A percentile compares a stretch with the other conserved stretches of the same genome.
These are phyloP conservation scores for Marasmius sp. DNA, from an alignment of 1,284 basidiomycete species.

Conservation along the genomic window DNA sequence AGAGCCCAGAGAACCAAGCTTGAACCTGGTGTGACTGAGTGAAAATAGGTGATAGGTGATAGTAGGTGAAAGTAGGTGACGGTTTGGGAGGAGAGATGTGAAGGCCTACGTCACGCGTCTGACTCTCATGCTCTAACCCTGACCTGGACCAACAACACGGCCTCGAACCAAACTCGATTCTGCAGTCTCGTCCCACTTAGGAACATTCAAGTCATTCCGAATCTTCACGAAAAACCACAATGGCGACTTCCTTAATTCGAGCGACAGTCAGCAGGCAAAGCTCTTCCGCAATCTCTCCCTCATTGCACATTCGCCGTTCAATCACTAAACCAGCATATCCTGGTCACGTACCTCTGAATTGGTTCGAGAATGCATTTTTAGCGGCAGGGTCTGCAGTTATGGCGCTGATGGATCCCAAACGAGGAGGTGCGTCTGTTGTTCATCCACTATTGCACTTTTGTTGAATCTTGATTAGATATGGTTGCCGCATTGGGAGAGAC, in stretches of 20 bases:
- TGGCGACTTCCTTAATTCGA: not conserved
- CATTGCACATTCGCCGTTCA: not conserved
- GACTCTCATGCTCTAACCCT: too few species aligned
- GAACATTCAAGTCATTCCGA: not conserved
- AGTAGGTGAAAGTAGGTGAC: too few species aligned
- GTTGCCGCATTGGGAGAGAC: slow-evolving; percentile 91
- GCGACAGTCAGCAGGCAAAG: not conserved
- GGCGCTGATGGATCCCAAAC: slow-evolving; percentile 79
- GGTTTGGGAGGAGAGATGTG: too few species aligned
- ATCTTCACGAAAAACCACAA: not conserved
- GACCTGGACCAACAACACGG: too few species aligned
- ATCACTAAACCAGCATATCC: slow-evolving; percentile 53
- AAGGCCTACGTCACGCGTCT: too few species aligned
- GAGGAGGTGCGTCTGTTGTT: slow-evolving; percentile 70
- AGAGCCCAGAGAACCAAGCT: too few species aligned
- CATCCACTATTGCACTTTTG: not conserved
- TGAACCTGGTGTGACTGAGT: too few species aligned
- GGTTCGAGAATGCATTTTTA: slow-evolving; percentile 83
- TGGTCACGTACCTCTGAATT: slow-evolving; percentile 81
- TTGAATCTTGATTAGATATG: slow-evolving; percentile 63
- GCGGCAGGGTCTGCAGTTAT: slow-evolving; percentile 86
- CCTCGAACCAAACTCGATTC: too few species aligned
- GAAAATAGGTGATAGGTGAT: too few species aligned
- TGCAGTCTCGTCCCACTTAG: too few species aligned
- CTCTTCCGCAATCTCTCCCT: not conserved